Evolutionary conservation across 2,329 filamentous ascomycete species (phyloP), one percentile per base, ranked within the genome.

Genomic region (Aulographum hederae): DNA sequence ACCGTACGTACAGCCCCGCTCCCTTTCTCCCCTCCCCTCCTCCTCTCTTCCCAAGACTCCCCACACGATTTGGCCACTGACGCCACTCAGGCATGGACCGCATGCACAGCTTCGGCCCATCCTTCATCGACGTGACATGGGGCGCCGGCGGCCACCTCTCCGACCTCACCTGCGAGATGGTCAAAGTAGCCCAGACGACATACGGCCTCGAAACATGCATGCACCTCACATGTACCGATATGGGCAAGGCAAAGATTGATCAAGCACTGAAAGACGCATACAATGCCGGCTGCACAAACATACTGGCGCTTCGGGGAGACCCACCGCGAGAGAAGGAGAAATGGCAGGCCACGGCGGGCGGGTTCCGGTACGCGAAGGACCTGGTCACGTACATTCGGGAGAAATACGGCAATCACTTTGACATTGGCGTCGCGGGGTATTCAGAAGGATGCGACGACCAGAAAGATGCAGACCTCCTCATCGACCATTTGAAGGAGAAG

Each of bases 81-180:
- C 32, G 25, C 8, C 15, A 15, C 21, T n/a, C 28, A 50, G 47
- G 47, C 44, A 95, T 98, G 80, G 89, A 98, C 58, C 84, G 85
- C 58, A 98, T 98, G 89, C 84, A 93, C 57, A 72, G 77, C 47
- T 71, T 91, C 40, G 89, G 84, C 2, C 89, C 86, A 40, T 78
- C 85, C 48, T 98, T 98, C 62, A 84, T 98, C 53, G 89, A 98
- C 56, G 78, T 98, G 48, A 98, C 89, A 39, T 98, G 89, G 89
- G 91, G 91, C 40, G 89, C 89, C 32, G 89, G 89, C 43, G 89
- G 89, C 30, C 75, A 79, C 42, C 72, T 89, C 43, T 89, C 86
- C 34, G 78, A 92, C 50, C 61, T 98, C 46, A 98, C 89, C 26
- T 85, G 79, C 56, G 89, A 98, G 53, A 98, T 98, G 85, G 86